These are phyloP conservation scores for Arctium minus DNA, from an alignment of 129 eudicot genomes.

Conservation along the genomic window DNA sequence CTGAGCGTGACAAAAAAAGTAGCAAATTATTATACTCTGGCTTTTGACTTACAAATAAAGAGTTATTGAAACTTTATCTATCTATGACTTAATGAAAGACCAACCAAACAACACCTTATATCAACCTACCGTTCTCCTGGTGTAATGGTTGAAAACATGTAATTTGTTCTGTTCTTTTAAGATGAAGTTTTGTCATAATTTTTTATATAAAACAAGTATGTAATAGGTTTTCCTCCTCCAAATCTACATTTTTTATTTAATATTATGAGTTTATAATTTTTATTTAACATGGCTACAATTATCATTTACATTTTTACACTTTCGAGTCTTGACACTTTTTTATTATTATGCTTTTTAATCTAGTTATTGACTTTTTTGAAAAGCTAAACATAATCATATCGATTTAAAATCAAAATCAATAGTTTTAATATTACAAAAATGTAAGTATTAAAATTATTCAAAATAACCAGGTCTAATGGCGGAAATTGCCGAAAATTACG, in stretches of 20 bases:
- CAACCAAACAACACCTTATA: too few relatives aligned
- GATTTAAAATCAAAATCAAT: background rate
- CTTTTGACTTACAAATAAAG: too few relatives aligned
- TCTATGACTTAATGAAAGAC: too few relatives aligned
- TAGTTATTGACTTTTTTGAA: background rate
- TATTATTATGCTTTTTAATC: background rate
- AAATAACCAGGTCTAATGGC: too few relatives aligned
- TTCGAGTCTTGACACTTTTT: background rate
- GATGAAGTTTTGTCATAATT: background rate
- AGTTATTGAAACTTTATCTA: background rate
- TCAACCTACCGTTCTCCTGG: background rate
- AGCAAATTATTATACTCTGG: background rate
- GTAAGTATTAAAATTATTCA: too few relatives aligned
- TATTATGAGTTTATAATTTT: too few relatives aligned
- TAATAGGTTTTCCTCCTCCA: too few relatives aligned
- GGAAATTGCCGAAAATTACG: too few relatives aligned
- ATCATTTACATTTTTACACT: background rate
- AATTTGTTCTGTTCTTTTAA: too few relatives aligned
- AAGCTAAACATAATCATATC: background rate
- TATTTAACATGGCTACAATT: background rate
- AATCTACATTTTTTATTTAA: background rate
- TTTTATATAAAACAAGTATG: too few relatives aligned
- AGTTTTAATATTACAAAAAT: background rate
- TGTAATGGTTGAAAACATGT: background rate
- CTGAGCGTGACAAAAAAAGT: too few relatives aligned